Base-by-base conservation (phyloP, 2,329 filamentous ascomycete species). In the Volutella citrinella region DNA sequence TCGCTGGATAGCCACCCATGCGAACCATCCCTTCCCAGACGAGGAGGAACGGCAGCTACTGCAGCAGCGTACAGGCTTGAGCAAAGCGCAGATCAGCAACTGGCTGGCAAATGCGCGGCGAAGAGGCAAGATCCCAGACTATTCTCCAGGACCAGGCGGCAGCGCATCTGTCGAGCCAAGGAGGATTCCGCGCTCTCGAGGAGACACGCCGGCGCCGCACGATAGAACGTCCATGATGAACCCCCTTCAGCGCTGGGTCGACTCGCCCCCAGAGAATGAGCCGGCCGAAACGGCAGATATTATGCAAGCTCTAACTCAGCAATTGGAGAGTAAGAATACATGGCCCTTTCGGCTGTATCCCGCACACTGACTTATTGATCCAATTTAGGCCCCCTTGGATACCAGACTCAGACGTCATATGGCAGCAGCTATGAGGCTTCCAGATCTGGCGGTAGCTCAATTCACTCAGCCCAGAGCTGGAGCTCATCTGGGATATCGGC, bases 91-190 rank as follows among this genome's bases (percentile, higher is more conserved):
- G 55, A 91, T 95, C 49, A 83, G 82, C 10, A 95, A 94, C 57
- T 95, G 89, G 89, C 78, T 95, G 28, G 89, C 89, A 39, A 95
- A 95, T 60, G 88, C 88, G 37, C 80, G 89, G 26, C 79, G 89
- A 36, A 76, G 89, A 43, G 82, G 86, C 50, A 95, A 95, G 65
- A 80, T 84, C 34, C 78, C 81, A 29, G n/a, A 82, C 47, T 74
- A 78, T 17, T 74, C 70, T 43, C 72, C 65, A 43, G 74, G 76
- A 36, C 74, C 74, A 6, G 69, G 70, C 36, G 78, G 82, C 5
- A 82, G 95, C 43, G 80, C n/a, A 90, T 43, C 90, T 95, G 34
- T 85, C 87, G 9, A 67, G 72, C 51, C 66, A 74, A 51, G 64
- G 69, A 36, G 72, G 72, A 30, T 76, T 77, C 27, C 75, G 78